These are phyloP conservation scores for Fraxinus latifolia DNA, from an alignment of 305 asterid species.

Conservation along the genomic window DNA sequence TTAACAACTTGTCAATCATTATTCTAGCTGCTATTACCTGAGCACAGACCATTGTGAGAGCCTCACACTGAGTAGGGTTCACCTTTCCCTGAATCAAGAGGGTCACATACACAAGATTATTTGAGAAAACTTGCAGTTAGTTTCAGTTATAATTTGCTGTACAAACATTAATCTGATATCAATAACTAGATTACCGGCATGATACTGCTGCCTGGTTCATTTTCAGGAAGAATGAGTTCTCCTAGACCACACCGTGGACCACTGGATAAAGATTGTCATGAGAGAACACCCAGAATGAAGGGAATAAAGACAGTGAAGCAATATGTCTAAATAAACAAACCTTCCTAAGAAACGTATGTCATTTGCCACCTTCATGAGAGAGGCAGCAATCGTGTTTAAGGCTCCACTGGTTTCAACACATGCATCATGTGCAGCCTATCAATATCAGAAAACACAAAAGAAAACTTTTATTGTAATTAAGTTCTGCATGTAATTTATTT, in stretches of 20 bases:
- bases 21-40: conserved; percentile 49
- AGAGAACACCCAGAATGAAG: conserved; percentile 22
- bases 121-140: conserved; percentile 12
- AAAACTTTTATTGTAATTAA: not conserved
- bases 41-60: conserved; percentile 92
- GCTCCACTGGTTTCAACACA: conserved; percentile 92
- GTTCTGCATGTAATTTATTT: not conserved
- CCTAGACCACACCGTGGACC: conserved; percentile 99
- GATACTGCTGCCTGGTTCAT: conserved; percentile 99
- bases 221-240: conserved; percentile 94
- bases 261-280: conserved; percentile 38
- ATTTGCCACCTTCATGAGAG: conserved; percentile 94
- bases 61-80: conserved; percentile 95
- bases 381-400: conserved; percentile 77
- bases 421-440: conserved; percentile 96
- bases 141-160: not conserved
- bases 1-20: conserved; percentile 3
- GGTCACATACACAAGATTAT: conserved; percentile 9
- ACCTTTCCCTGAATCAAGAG: conserved; percentile 61
- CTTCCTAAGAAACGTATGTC: conserved; percentile 95
- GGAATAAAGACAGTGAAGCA: conserved; percentile 8
- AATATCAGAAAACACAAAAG: conserved; percentile 18
- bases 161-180: not conserved
- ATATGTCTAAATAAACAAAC: conserved; percentile 35
- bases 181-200: conserved; percentile 71